Evolutionary conservation across 805 yeast genomes (phyloP), one percentile per base, ranked within the genome.

Genomic region (Candida chauliodis): DNA sequence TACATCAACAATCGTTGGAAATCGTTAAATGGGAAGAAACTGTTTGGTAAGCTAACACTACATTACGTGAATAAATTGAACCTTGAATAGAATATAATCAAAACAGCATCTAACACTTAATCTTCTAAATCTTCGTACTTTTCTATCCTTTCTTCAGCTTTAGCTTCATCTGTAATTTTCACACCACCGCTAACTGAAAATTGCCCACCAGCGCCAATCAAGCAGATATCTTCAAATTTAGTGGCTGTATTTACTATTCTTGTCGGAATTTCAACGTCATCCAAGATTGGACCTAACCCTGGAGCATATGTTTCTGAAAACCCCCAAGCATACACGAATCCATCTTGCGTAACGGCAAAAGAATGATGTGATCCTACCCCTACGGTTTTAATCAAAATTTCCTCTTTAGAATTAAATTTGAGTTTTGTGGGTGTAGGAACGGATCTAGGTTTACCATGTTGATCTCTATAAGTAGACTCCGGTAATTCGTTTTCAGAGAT

Each of bases 281-380:
- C 86, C 33, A 87, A 96, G 25, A 85, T 81, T 14, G 89, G 90
- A 6, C 99, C 99, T 43, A 89, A 79, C 9, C 99, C 99, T 22
- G 91, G 81, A 14, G 95, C 99, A 61, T 88, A 93, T 1, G 96
- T 90, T 49, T 91, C 98, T 31, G 95, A 97, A 57, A 90, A 93
- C 1, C 99, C 99, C 99, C 99, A 93, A 1, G 97, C 78, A 66
- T 79, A 93, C 1, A 80, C 85, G 36, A 85, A 66, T 10, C 99
- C 99, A 50, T 86, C 88, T 16, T 71, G 75, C 3, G 95, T 78
- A 4, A 90, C 73, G 1, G 96, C 97, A 39, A 93, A 64, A 2
- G 95, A 84, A 58, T 93, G 99, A 52, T 93, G 98, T 1, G 95
- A 82, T 1, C 99, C 99, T 25, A 83, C 78, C 5, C 95, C 83